Evolutionary conservation across 176 grass and related monocot genomes (phyloP), one percentile per base, ranked within the genome.

Genomic region (Panicum miliaceum): DNA sequence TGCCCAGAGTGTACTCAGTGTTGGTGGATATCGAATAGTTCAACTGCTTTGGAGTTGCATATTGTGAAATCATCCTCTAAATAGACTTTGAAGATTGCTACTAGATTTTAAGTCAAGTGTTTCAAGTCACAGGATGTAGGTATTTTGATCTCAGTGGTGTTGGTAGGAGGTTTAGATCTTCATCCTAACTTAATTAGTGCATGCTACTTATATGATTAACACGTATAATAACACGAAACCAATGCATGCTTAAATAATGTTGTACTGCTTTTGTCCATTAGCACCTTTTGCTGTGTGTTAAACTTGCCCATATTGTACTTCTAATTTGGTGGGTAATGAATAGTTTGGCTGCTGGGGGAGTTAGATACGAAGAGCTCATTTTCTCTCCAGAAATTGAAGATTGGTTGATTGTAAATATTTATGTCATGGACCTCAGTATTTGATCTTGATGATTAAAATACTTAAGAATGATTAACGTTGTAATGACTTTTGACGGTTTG

Each of bases 131-230:
- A n/a, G 40, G 22, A 70, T 22, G 40, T 46, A 45, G 22, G 22
- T 46, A 71, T 46, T 71, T 43, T 70, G 40, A 70, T 70, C 67
- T 59, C 35, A 32, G 11, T 78, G 3, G 36, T 52, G 50, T 51
- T 36, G 8, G 14, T 72, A 41, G 7, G 8, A 48, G 23, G 43
- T 10, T 48, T 48, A 48, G 25, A 48, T 71, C 42, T 72, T 29
- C 7, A 48, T 46, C 68, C 26, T 26, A 46, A 46, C 40, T 70
- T 71, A 68, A 12, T n/a, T 42, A 7, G 0, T 71, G 41, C 12
- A 9, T 71, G 22, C 67, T 69, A 43, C 38, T 14, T 69, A 69
- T 69, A 66, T 65, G 38, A 25, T 43, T 25, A 12, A 12, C 20
- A 12, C 38, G 6, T 11, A 8, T 43, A 23, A 14, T 66, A 40